Evolutionary conservation across 1,139 yeast genomes (phyloP).

Genomic region (Yamadazyma diddensiae): DNA sequence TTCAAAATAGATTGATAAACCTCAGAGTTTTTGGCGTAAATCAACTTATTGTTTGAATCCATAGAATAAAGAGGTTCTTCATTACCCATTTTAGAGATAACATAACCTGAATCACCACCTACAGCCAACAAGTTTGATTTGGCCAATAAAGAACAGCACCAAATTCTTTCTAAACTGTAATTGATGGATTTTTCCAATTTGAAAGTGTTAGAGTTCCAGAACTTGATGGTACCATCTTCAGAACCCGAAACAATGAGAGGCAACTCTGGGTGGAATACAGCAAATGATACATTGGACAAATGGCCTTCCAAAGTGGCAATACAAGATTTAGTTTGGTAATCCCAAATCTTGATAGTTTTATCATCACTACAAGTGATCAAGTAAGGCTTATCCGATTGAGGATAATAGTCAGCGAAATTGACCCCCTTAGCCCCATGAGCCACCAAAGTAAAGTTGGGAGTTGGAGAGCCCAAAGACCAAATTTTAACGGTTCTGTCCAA

Average conservation of each 20-base stretch:
- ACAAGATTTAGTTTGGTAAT: conserved; percentile 93
- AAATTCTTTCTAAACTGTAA: conserved; percentile 90
- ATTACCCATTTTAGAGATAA: conserved; percentile 82
- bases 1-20: conserved; percentile 82
- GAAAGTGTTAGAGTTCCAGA: conserved; percentile 79
- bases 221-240: conserved; percentile 75
- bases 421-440: conserved; percentile 95
- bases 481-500: conserved; percentile 94
- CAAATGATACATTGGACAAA: conserved; percentile 90
- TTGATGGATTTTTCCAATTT: conserved; percentile 87
- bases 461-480: conserved; percentile 90
- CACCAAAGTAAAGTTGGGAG: conserved; percentile 84
- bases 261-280: conserved; percentile 93
- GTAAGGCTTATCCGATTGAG: conserved; percentile 95
- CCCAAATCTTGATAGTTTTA: conserved; percentile 89
- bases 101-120: conserved; percentile 94
- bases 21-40: conserved; percentile 90
- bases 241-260: conserved; percentile 85
- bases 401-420: conserved; percentile 94
- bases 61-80: conserved; percentile 93
- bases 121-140: conserved; percentile 80
- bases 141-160: conserved; percentile 86
- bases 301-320: conserved; percentile 96
- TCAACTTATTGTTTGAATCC: conserved; percentile 89
- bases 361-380: conserved; percentile 92